Conservation (phyloP, 441 rosid species). For the Populus hybrid region DNA sequence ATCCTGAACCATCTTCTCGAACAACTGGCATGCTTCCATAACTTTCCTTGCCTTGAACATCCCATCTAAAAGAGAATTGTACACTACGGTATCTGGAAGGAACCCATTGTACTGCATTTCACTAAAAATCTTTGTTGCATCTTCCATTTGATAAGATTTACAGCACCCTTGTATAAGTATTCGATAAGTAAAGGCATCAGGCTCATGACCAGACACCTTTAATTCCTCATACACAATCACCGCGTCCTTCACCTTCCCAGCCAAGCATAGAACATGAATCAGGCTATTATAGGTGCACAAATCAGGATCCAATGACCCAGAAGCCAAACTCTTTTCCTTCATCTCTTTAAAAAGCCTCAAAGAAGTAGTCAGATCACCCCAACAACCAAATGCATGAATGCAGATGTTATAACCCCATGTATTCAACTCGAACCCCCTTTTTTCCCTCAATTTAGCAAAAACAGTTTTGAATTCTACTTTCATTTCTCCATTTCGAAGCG, state of each 20-base stretch:
- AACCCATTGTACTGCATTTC: slow-evolving; percentile 82
- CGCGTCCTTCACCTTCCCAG: slow-evolving; percentile 74
- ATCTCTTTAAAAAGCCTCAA: slow-evolving; percentile 72
- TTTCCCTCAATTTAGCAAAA: slow-evolving; percentile 42
- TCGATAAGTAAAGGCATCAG: slow-evolving; percentile 68
- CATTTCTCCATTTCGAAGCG: slow-evolving; percentile 61
- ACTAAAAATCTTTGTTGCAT: slow-evolving; percentile 52
- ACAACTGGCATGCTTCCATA: slow-evolving; percentile 70
- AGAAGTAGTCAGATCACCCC: slow-evolving; percentile 67
- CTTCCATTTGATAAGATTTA: slow-evolving; percentile 58
- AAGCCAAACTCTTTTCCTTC: slow-evolving; percentile 44
- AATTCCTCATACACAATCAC: slow-evolving; percentile 66
- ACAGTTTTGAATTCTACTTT: slow-evolving; percentile 49
- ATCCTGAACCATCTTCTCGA: slow-evolving; percentile 83
- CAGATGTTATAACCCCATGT: slow-evolving; percentile 71
- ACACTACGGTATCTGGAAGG: slow-evolving; percentile 50
- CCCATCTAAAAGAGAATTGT: slow-evolving; percentile 73
- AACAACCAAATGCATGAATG: slow-evolving; percentile 76
- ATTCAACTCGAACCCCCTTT: slow-evolving; percentile 51
- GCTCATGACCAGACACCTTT: slow-evolving; percentile 80
- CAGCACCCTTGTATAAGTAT: slow-evolving; percentile 72
- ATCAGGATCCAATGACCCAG: slow-evolving; percentile 56
- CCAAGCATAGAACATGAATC: slow-evolving; percentile 62
- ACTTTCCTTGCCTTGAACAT: slow-evolving; percentile 78
- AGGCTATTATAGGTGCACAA: slow-evolving; percentile 83